phyloP scores from a whole-genome alignment of 257 asterid genomes.

The Nyctanthes arbortristis region DNA sequence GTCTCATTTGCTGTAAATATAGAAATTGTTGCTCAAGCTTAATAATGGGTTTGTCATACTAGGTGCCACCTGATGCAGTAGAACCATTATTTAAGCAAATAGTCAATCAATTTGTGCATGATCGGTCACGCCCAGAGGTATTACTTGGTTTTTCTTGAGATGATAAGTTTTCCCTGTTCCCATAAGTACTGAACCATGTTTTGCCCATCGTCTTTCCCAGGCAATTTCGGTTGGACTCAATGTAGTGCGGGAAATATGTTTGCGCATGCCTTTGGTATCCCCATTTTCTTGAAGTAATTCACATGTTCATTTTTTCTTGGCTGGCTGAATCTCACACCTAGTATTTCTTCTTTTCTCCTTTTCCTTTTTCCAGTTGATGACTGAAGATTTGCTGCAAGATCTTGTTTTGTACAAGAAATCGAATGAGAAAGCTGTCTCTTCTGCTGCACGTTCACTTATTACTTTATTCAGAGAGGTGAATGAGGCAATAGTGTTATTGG shows the following conservation, averaged over 20 bases:
- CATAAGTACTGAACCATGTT: conserved; percentile 12
- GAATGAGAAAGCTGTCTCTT: conserved; percentile 84
- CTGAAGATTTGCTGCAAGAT: conserved; percentile 98
- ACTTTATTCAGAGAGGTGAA: conserved; percentile 82
- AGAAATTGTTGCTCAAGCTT: conserved; percentile 9
- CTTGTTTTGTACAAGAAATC: conserved; percentile 83
- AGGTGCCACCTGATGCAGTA: conserved; percentile 99
- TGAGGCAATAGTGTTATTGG: not conserved
- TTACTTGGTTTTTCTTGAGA: conserved; percentile 12
- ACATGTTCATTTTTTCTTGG: not conserved
- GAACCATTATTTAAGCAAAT: conserved; percentile 92
- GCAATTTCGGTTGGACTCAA: conserved; percentile 89
- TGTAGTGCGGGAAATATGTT: conserved; percentile 85
- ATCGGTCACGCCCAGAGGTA: conserved; percentile 93
- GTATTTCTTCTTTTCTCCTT: conserved; percentile 14
- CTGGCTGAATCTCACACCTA: conserved; percentile 6
- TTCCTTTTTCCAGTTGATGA: conserved; percentile 69
- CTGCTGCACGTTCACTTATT: conserved; percentile 88
- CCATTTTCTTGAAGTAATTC: conserved; percentile 16
- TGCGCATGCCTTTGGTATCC: conserved; percentile 93
- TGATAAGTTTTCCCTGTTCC: not conserved
- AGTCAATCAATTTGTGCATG: conserved; percentile 95
- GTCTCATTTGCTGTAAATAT: conserved; percentile 19
- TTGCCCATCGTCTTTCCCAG: conserved; percentile 36
- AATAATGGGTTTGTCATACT: conserved; percentile 20